These are phyloP conservation scores for Macroventuria anomochaeta DNA, from an alignment of 2,329 filamentous ascomycete species.

Conservation along the genomic window DNA sequence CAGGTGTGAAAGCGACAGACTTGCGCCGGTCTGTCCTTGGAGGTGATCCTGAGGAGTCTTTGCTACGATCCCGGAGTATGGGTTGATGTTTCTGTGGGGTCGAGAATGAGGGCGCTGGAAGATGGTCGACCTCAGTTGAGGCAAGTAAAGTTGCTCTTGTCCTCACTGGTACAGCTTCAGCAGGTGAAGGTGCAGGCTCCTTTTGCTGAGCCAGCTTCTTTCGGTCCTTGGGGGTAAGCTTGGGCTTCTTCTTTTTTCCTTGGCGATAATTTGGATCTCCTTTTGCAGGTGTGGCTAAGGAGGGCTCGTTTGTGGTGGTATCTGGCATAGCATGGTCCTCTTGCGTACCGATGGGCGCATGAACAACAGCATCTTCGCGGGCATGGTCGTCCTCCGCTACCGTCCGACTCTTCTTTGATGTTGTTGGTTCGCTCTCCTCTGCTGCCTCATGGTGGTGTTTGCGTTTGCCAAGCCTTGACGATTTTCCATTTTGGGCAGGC, in stretches of 20 bases:
- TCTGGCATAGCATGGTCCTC: conserved; percentile 18
- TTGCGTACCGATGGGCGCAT: conserved; percentile 3
- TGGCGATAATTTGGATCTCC: conserved; percentile 47
- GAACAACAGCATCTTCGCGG: not conserved
- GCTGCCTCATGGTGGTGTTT: conserved; percentile 41
- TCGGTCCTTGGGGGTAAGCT: conserved; percentile 11
- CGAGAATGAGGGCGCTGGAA: conserved; percentile 13
- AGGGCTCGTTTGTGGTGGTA: conserved; percentile 5
- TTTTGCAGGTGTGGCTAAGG: conserved; percentile 26
- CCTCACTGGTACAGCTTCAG: conserved; percentile 12
- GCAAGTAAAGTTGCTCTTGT: conserved; percentile 36
- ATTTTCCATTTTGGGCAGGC: conserved; percentile 33
- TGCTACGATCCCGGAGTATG: conserved; percentile 19
- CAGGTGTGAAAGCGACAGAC: conserved; percentile 69
- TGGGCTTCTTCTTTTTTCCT: conserved; percentile 26
- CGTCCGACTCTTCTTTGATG: conserved; percentile 25
- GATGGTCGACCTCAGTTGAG: conserved; percentile 37
- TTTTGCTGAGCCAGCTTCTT: conserved; percentile 13
- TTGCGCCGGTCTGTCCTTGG: conserved; percentile 53
- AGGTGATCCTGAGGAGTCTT: conserved; percentile 34
- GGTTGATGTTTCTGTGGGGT: conserved; percentile 29
- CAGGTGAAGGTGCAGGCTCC: conserved; percentile 33
- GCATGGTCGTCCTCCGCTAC: not conserved
- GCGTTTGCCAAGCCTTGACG: conserved; percentile 46
- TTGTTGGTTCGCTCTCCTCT: conserved; percentile 29